These are phyloP conservation scores for Tillandsia leiboldiana DNA, from an alignment of 176 grass and related monocot species.

Conservation along the genomic window DNA sequence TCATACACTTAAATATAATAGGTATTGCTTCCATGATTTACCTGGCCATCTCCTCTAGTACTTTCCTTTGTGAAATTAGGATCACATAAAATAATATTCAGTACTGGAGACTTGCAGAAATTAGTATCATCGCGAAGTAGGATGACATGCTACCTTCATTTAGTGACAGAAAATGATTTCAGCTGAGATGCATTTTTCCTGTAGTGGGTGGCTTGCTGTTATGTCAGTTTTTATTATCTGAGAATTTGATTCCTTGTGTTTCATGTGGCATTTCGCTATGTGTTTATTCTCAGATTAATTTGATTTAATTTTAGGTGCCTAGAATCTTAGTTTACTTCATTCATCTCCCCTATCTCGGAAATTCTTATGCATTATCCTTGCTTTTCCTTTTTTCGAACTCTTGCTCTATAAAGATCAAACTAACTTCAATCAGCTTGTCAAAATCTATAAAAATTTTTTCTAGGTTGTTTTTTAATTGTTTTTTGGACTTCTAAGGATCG, in stretches of 20 bases:
- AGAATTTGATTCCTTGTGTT: slow-evolving; percentile 2
- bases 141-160: slow-evolving; percentile 13
- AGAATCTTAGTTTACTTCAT: background rate
- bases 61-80: slow-evolving; percentile 4
- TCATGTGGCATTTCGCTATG: slow-evolving; percentile 8
- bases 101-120: background rate
- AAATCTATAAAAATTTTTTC: background rate
- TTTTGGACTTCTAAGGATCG: background rate
- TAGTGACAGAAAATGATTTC: slow-evolving; percentile 5
- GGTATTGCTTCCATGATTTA: background rate
- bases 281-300: background rate
- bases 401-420: background rate
- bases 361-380: background rate
- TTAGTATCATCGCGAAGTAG: slow-evolving; percentile 1
- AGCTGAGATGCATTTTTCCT: slow-evolving; percentile 13
- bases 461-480: background rate
- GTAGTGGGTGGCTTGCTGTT: slow-evolving; percentile 1
- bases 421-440: background rate
- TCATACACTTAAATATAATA: slow-evolving; percentile 5
- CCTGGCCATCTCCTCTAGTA: slow-evolving; percentile 6
- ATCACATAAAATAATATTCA: slow-evolving; percentile 2
- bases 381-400: background rate
- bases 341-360: background rate
- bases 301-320: background rate
- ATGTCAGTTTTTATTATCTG: slow-evolving; percentile 7